Percentiles rank a stretch among this genome's conserved stretches.
These are phyloP conservation scores for Neocallimastix lanati DNA, from an alignment of 192 early-diverging fungal genomes.

Conservation along the genomic window DNA sequence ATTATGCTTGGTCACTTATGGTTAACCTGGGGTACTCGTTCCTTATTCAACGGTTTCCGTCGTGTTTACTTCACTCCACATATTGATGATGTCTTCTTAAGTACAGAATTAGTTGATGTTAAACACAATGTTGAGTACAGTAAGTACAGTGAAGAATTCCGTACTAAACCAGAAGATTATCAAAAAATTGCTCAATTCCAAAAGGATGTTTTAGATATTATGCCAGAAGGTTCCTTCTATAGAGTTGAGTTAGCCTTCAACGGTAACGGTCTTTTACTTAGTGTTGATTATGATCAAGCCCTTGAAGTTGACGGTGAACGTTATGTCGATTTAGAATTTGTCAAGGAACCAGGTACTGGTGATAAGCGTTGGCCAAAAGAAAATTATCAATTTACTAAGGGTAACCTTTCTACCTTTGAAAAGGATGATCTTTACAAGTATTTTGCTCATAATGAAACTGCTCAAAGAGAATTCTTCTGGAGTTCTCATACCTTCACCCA, in stretches of 20 bases:
- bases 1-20: constrained; percentile 14
- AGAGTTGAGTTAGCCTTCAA: constrained; percentile 17
- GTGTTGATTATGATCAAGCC: constrained; percentile 1
- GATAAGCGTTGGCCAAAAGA: constrained; percentile 12
- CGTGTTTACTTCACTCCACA: constrained; percentile 18
- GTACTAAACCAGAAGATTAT: constrained; percentile 9
- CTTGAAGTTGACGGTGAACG: constrained; percentile 12
- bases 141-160: constrained; percentile 5
- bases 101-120: not conserved
- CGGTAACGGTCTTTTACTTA: constrained; percentile 17
- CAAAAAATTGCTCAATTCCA: constrained; percentile 15
- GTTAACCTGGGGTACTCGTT: constrained; percentile 20
- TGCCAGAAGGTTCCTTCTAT: constrained; percentile 16
- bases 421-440: constrained; percentile 11
- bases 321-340: constrained; percentile 6
- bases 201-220: constrained; percentile 10
- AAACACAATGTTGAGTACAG: not conserved
- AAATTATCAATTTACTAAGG: not conserved
- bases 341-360: constrained; percentile 17
- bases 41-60: constrained; percentile 19
- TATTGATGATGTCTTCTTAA: constrained; percentile 19
- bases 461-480: constrained; percentile 12
- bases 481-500: constrained; percentile 14
- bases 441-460: constrained; percentile 2
- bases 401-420: not conserved